These are phyloP conservation scores for Persicaria tinctoria DNA, from an alignment of 148 eudicot species.

Conservation along the genomic window DNA sequence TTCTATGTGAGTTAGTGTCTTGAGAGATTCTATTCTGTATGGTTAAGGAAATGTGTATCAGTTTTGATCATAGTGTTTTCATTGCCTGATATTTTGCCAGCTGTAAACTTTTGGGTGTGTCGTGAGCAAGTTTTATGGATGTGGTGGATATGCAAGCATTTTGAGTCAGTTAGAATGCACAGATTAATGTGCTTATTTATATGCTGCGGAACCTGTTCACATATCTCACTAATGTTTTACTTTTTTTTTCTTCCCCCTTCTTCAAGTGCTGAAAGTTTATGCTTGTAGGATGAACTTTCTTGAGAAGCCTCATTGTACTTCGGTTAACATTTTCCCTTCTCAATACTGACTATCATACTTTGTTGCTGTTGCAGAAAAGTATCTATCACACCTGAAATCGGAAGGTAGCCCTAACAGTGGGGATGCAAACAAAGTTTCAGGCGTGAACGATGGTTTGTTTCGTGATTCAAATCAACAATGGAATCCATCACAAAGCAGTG, in stretches of 20 bases:
- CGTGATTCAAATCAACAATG: conserved; percentile 41
- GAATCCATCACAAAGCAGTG: conserved; percentile 31
- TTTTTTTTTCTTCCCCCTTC: background rate
- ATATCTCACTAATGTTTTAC: background rate
- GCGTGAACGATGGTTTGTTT: conserved; percentile 36
- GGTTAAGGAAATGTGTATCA: background rate
- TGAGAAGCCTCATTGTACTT: background rate
- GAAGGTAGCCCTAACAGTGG: conserved; percentile 39
- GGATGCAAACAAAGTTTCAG: conserved; percentile 41
- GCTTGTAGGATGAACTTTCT: background rate
- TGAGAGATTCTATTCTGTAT: background rate
- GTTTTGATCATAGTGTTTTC: background rate
- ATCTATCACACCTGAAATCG: conserved; percentile 46
- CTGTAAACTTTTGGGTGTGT: no score
- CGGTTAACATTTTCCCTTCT: conserved; percentile 8
- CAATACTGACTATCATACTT: conserved; percentile 13
- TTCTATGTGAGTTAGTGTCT: background rate
- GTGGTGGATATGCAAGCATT: no score
- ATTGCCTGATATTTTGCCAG: background rate
- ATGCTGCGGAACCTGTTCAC: background rate
- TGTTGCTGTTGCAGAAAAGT: conserved; percentile 52
- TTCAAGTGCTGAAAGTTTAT: background rate
- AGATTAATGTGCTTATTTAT: background rate
- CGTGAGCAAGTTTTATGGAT: no score
- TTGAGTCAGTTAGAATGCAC: no score